Evolutionary conservation across 2,329 filamentous ascomycete genomes (phyloP).

Genomic region (Talaromyces sp.): DNA sequence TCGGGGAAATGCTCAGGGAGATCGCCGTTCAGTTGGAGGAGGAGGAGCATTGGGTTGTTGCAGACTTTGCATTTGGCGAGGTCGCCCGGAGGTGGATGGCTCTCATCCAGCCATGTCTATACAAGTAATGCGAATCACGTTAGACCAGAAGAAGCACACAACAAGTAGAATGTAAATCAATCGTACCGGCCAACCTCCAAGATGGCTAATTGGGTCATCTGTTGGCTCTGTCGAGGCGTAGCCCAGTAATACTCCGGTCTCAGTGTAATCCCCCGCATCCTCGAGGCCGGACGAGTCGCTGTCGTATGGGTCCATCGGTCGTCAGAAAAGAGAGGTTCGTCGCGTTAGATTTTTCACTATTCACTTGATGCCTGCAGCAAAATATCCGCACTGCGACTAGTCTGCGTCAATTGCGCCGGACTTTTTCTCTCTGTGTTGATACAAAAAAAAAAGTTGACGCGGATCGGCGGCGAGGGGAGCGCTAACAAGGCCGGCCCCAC

Average conservation of each 20-base stretch:
- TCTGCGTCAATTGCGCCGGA: neutral
- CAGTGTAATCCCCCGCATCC: slow-evolving; percentile 49
- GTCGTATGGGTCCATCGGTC: slow-evolving; percentile 68
- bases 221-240: slow-evolving; percentile 76
- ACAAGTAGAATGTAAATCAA: slow-evolving; percentile 23
- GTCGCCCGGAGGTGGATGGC: slow-evolving; percentile 64
- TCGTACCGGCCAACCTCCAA: slow-evolving; percentile 81
- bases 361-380: neutral
- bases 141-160: neutral
- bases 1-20: slow-evolving; percentile 78
- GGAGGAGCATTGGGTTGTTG: slow-evolving; percentile 72
- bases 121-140: slow-evolving; percentile 6
- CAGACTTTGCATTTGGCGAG: slow-evolving; percentile 84
- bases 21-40: slow-evolving; percentile 88
- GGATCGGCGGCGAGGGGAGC: neutral
- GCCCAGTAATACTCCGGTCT: slow-evolving; percentile 80
- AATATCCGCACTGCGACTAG: neutral
- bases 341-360: neutral
- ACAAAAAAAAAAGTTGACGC: neutral
- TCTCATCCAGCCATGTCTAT: slow-evolving; percentile 77
- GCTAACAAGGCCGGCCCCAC: neutral
- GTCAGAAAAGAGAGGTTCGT: neutral
- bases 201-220: slow-evolving; percentile 77
- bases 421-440: neutral
- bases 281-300: slow-evolving; percentile 73